phyloP scores from a whole-genome alignment of 345 rosid genomes.

The Camelina laxa region DNA sequence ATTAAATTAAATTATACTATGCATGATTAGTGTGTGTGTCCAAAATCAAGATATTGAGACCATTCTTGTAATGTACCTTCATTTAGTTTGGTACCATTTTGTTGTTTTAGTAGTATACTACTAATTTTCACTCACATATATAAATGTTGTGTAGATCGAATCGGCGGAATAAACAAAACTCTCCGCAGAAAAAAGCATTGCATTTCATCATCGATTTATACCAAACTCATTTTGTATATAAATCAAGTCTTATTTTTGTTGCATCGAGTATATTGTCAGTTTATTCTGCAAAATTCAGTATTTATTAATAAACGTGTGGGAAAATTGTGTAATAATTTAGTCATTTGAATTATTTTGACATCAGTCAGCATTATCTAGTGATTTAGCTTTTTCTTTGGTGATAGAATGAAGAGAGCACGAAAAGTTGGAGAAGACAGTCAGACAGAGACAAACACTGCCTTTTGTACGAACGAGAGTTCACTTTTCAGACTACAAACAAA shows the following conservation, averaged over 20 bases:
- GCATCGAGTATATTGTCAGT: not conserved
- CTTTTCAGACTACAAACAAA: constrained; percentile 13
- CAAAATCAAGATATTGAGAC: not conserved
- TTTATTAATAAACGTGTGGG: not conserved
- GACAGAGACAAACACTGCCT: constrained; percentile 43
- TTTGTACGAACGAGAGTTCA: constrained; percentile 23
- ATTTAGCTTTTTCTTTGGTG: constrained; percentile 5
- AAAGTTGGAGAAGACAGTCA: constrained; percentile 31
- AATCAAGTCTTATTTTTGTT: not conserved
- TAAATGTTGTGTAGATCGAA: not conserved
- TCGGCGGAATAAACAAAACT: not conserved
- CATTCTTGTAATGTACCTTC: not conserved
- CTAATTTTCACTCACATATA: not conserved
- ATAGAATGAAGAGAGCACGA: constrained; percentile 22
- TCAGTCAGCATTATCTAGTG: not conserved
- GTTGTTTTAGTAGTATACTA: not conserved
- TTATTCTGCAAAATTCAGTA: not conserved
- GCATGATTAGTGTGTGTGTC: not conserved
- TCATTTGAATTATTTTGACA: not conserved
- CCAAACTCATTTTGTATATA: not conserved
- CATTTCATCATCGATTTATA: not conserved
- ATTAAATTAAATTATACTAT: not conserved
- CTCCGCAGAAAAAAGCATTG: not conserved
- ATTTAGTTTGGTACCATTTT: not conserved
- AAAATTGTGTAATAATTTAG: not conserved